phyloP scores from a whole-genome alignment of 495 filamentous ascomycete species.

The Gamarada debralockiae region DNA sequence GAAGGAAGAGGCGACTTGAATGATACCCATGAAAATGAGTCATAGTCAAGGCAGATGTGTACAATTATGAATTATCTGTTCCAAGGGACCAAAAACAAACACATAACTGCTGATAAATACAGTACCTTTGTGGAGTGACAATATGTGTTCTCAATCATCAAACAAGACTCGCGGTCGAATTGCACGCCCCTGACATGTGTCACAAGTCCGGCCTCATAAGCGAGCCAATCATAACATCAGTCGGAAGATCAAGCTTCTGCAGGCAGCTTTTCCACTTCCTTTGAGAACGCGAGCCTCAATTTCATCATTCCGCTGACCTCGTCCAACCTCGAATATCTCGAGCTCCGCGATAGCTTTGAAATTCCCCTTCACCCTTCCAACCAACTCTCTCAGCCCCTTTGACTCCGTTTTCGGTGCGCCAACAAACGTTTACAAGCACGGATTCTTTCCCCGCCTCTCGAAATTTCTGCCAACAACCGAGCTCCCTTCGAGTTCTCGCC shows the following conservation, averaged over 20 bases:
- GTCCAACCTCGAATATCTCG: not conserved
- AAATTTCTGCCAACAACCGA: constrained; percentile 1
- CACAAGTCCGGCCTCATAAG: not conserved
- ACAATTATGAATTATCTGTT: not conserved
- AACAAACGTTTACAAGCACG: no score
- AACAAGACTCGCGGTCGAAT: not conserved
- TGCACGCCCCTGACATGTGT: not conserved
- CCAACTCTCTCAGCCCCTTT: not conserved
- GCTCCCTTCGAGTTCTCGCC: not conserved
- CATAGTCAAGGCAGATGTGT: not conserved
- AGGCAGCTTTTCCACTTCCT: not conserved
- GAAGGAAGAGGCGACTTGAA: constrained; percentile 4
- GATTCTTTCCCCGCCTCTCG: no score
- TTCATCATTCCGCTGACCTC: no score
- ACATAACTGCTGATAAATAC: not conserved
- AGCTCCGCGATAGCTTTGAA: not conserved
- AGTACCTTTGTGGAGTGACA: no score
- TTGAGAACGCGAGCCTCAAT: no score
- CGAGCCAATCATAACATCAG: not conserved
- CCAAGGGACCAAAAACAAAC: no score
- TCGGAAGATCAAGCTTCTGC: not conserved
- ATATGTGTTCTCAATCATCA: not conserved
- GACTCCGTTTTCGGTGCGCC: not conserved
- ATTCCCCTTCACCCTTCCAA: not conserved
- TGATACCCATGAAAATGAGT: not conserved